Conservation (phyloP, 805 yeast species). For the Candida schatavii region DNA sequence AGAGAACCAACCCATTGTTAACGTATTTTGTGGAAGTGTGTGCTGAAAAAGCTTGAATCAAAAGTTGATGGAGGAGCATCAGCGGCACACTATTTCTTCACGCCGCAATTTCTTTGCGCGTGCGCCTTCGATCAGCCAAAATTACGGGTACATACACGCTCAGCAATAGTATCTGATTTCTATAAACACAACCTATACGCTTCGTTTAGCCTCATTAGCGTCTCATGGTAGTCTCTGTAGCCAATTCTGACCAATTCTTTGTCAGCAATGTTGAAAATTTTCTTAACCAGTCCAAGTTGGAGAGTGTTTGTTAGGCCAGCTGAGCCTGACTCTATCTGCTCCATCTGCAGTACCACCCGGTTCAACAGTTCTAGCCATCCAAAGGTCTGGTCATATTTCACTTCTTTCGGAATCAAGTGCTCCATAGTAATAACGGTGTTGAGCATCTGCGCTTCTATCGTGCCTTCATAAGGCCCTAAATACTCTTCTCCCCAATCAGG, state of each 20-base stretch:
- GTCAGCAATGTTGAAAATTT: slow-evolving; percentile 5
- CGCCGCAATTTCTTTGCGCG: no score
- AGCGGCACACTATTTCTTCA: no score
- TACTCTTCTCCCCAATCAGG: background rate
- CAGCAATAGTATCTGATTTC: no score
- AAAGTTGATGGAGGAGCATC: no score
- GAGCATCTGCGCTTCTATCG: slow-evolving; percentile 21
- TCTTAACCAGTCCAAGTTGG: slow-evolving; percentile 4
- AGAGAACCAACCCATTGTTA: slow-evolving; percentile 17
- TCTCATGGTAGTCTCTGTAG: slow-evolving; percentile 22
- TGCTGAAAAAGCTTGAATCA: no score
- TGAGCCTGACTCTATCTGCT: background rate
- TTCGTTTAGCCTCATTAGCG: slow-evolving; percentile 29
- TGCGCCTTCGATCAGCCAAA: no score
- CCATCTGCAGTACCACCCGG: slow-evolving; percentile 3
- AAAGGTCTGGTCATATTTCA: slow-evolving; percentile 24
- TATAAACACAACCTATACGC: slow-evolving; percentile 23
- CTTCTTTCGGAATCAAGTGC: slow-evolving; percentile 15
- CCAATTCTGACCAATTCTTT: slow-evolving; percentile 14
- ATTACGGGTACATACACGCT: no score
- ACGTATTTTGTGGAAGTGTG: no score
- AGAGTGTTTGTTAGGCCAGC: slow-evolving; percentile 4
- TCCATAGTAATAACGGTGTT: slow-evolving; percentile 24
- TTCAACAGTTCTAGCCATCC: slow-evolving; percentile 19
- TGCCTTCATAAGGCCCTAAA: slow-evolving; percentile 15